Evolutionary conservation across 768 basidiomycete species (phyloP).

Genomic region (Obba rivulosa): DNA sequence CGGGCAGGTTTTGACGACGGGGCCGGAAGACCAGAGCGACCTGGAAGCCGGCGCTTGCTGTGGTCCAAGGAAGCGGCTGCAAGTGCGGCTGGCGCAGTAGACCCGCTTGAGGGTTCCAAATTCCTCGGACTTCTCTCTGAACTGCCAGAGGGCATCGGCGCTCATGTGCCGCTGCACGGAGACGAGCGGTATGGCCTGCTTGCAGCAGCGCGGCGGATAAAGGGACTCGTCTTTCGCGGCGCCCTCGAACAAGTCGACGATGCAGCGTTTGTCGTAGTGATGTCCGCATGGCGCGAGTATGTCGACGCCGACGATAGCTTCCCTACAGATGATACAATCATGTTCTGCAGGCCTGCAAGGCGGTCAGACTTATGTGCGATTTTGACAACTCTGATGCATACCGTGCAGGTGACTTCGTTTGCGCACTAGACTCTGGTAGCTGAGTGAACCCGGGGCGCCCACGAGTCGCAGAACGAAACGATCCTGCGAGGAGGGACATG

Average conservation of each 20-base stretch:
- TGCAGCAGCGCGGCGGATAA: slow-evolving; percentile 37
- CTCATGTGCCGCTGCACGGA: slow-evolving; percentile 23
- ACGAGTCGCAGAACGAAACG: too few relatives aligned
- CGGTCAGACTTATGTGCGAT: too few relatives aligned
- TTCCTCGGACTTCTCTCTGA: slow-evolving; percentile 25
- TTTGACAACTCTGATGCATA: too few relatives aligned
- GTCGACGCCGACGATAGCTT: slow-evolving; percentile 23
- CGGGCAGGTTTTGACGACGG: background rate
- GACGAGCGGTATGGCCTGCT: slow-evolving; percentile 22
- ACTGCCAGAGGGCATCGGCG: slow-evolving; percentile 12
- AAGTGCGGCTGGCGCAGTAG: slow-evolving; percentile 31
- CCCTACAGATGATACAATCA: slow-evolving; percentile 31
- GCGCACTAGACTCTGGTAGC: too few relatives aligned
- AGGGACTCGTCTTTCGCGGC: slow-evolving; percentile 32
- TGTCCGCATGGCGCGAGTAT: slow-evolving; percentile 31
- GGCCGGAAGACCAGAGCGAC: background rate
- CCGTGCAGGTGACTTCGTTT: too few relatives aligned
- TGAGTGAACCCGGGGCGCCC: too few relatives aligned
- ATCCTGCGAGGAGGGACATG: too few relatives aligned
- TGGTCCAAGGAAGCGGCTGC: slow-evolving; percentile 33
- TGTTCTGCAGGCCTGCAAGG: slow-evolving; percentile 7
- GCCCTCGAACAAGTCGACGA: slow-evolving; percentile 27
- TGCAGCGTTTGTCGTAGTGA: slow-evolving; percentile 29
- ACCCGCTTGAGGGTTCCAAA: slow-evolving; percentile 30
- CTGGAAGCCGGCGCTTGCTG: slow-evolving; percentile 1